Evolutionary conservation across 768 basidiomycete genomes (phyloP), one percentile per base, ranked within the genome.

Genomic region (Leccinum truebloodii): DNA sequence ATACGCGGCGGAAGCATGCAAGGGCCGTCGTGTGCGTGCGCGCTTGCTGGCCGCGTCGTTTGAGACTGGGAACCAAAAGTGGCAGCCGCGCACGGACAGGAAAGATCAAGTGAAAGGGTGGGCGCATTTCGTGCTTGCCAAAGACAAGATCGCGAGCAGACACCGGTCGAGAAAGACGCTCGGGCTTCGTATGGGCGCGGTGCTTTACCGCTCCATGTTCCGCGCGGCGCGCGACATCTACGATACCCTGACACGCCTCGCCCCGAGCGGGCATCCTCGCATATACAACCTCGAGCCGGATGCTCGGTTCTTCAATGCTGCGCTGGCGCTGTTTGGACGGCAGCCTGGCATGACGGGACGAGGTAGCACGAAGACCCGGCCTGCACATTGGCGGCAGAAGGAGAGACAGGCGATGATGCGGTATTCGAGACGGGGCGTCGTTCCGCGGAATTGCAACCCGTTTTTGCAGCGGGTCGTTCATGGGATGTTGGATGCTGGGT

Each of bases 241-340:
- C 39, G 34, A 66, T 32, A 59, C 67, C 53, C 55, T 76, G 13
- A 60, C 54, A 2, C 62, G 60, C n/a, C 54, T 73, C 37, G 63
- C 64, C 28, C 54, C 70, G 13, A 52, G 59, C 18, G 68, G 73
- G 28, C 70, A 67, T 22, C 67, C 75, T 22, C 69, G 64, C 49
- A 59, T 76, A 37, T 66, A 77, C 56, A 65, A 78, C 20, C 82
- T 82, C 8, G 61, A 61, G 26, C 81, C 83, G 1, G 89, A 92
- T 64, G 82, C 80, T n/a, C 78, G 82, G 50, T 28, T 89, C 69
- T 90, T 86, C 74, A 89, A 88, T 57, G 84, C 85, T 2, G 76
- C 83, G 9, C 72, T 90, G 13, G 71, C 75, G 10, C 73, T 87
- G 51, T 78, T 82, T 39, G 68, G 73, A 16, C 69, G 71, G 12